Conservation (phyloP, 176 grass and related monocot species). For the Musa acuminata region DNA sequence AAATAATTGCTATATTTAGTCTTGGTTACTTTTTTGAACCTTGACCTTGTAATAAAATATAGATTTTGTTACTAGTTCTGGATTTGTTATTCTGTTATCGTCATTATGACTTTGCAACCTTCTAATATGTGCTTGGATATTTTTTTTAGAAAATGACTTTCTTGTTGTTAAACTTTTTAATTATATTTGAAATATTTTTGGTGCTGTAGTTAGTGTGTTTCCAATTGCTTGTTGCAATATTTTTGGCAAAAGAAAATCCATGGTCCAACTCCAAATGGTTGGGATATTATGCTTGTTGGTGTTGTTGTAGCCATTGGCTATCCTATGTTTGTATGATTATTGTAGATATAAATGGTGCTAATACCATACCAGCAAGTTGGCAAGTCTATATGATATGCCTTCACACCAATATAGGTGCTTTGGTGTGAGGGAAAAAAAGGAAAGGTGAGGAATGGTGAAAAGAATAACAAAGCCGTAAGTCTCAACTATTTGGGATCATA, state of each 20-base stretch:
- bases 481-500: no score
- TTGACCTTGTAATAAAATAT: neutral
- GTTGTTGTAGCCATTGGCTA: no score
- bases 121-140: no score
- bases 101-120: no score
- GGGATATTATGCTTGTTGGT: no score
- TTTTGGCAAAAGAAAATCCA: neutral
- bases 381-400: neutral
- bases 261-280: neutral
- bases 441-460: neutral
- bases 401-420: neutral
- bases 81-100: no score
- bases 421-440: neutral
- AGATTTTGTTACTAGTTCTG: no score
- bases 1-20: neutral
- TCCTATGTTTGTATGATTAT: no score
- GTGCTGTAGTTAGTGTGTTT: neutral
- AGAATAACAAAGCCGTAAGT: no score
- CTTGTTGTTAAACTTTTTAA: neutral
- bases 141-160: no score
- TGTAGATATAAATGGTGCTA: neutral
- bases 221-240: neutral
- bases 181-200: neutral
- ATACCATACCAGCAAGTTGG: neutral
- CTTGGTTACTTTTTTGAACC: neutral